These are phyloP conservation scores for Centella asiatica DNA, from an alignment of 129 eudicot genomes.

Conservation along the genomic window DNA sequence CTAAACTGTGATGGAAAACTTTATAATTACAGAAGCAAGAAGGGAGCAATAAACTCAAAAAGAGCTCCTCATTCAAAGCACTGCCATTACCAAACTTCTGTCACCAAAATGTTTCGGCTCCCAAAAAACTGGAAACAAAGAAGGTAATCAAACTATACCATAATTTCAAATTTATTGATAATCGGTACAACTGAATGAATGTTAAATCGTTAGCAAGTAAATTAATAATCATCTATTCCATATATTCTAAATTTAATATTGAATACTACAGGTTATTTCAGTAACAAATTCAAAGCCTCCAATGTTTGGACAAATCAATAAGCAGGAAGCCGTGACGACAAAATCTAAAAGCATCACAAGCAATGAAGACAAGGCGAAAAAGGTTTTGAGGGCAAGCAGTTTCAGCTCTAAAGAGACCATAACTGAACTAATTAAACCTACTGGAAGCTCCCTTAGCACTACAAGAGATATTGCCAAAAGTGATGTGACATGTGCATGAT, in stretches of 20 bases:
- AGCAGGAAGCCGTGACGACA: conserved; percentile 4
- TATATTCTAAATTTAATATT: too few species aligned
- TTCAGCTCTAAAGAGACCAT: conserved; percentile 20
- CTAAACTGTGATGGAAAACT: too few species aligned
- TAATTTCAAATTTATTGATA: too few species aligned
- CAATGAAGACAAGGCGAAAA: conserved; percentile 4
- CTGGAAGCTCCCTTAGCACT: conserved; percentile 3
- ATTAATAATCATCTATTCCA: too few species aligned
- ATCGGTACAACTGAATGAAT: too few species aligned
- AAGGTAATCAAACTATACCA: too few species aligned
- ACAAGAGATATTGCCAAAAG: not conserved
- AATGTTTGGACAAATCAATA: not conserved
- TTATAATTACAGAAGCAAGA: conserved; percentile 15
- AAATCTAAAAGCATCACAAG: conserved; percentile 16
- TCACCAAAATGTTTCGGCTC: conserved; percentile 11
- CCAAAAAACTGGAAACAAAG: conserved; percentile 8
- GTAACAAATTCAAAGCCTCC: conserved; percentile 16
- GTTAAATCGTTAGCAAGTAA: too few species aligned
- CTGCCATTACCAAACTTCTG: conserved; percentile 33
- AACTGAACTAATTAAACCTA: too few species aligned
- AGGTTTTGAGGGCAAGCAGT: conserved; percentile 6
- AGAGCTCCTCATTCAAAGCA: conserved; percentile 22
- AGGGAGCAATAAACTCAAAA: conserved; percentile 6
- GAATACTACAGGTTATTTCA: not conserved
- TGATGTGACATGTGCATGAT: not conserved